Evolutionary conservation across 192 early-diverging fungal species (phyloP).

Genomic region (Cetraspora pellucida): DNA sequence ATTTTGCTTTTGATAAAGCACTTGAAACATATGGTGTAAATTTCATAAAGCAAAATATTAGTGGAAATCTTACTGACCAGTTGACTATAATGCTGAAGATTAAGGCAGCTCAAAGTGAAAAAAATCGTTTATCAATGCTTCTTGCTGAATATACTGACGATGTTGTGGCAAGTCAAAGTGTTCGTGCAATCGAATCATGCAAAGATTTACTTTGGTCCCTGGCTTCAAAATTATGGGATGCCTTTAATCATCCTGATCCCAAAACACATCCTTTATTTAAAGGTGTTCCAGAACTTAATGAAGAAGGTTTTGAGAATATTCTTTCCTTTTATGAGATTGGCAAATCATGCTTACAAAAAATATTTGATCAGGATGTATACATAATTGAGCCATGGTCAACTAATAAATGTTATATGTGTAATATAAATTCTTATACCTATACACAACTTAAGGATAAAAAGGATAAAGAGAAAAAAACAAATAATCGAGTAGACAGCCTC

Average conservation of each 20-base stretch:
- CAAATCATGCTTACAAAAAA: background rate
- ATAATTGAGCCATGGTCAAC: constrained; percentile 7
- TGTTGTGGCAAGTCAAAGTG: constrained; percentile 9
- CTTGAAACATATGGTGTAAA: constrained; percentile 20
- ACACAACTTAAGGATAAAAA: background rate
- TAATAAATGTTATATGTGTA: background rate
- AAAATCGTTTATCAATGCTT: constrained; percentile 19
- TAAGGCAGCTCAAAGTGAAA: constrained; percentile 19
- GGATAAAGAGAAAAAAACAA: background rate
- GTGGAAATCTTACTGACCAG: constrained; percentile 8
- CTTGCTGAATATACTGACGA: constrained; percentile 16
- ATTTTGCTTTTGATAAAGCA: constrained; percentile 25
- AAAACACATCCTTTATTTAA: constrained; percentile 12
- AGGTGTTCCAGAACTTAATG: constrained; percentile 10
- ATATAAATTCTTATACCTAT: constrained; percentile 16
- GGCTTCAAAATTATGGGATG: background rate
- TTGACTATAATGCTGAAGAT: constrained; percentile 4
- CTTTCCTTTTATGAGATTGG: constrained; percentile 12
- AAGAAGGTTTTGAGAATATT: background rate
- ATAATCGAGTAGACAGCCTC: background rate
- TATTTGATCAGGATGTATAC: background rate
- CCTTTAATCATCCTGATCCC: background rate
- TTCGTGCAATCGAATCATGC: background rate
- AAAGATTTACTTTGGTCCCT: constrained; percentile 3
- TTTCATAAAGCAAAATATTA: constrained; percentile 20